Base-by-base conservation (phyloP, 2,329 filamentous ascomycete genomes). In the Hypoxylon sp. region DNA sequence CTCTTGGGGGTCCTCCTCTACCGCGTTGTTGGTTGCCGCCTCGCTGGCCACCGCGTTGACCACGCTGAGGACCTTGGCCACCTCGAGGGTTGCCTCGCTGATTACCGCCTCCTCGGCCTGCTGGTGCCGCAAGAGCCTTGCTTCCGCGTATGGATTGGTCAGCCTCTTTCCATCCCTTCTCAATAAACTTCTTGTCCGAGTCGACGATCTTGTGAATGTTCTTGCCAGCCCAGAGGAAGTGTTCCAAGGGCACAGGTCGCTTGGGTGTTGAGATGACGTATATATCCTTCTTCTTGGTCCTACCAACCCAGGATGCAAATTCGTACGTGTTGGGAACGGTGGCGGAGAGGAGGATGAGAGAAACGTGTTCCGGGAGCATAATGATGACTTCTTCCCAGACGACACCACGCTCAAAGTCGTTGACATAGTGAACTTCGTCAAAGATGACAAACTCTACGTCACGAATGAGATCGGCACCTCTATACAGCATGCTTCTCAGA, bases 371-470 rank as follows among this genome's bases (percentile, higher is more conserved):
- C 0, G 95, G 95, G 52, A 99, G 82, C 95, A 99, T 98, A 70
- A 99, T 99, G 70, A 99, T 99, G 69, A 99, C 95, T 75, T 99
- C 95, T 75, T 99, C 95, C 95, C 95, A 99, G 0, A 99, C 95
- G 4, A 99, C 95, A 70, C 95, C 95, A 76, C 95, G 86, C 74
- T 98, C 95, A 21, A 90, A 83, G 73, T 99, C 95, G 71, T 98
- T 99, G 64, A 99, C 94, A 72, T 99, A 99, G 76, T 99, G 95
- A 1, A 99, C 95, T 75, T 99, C 95, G 69, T 99, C 95, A 62
- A 99, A 99, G 45, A 99, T 97, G 67, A 99, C 95, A 73, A 96
- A 99, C 66, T 99, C 95, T 7, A 99, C 95, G 71, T 99, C 95
- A 67, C 95, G 86, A 65, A 99, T 97, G 13, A 99, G 78, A 78